Base-by-base conservation (phyloP, 305 asterid species). In the Fraxinus xanthoxyloides region DNA sequence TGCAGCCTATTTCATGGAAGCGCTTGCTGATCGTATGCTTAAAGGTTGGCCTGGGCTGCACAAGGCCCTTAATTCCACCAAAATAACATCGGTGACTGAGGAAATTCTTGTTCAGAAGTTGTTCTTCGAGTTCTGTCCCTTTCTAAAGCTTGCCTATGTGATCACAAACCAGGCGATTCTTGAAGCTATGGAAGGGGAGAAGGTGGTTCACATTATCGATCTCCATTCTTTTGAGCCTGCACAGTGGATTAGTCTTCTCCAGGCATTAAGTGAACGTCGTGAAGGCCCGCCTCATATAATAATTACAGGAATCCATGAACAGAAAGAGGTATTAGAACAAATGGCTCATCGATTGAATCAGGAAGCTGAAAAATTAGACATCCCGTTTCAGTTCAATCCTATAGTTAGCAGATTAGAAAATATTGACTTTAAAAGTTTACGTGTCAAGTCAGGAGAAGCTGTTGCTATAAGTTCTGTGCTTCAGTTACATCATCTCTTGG, bases 261-360 rank as follows among this genome's bases (percentile, higher is more conserved):
- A 81, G 80, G 90, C 83, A 0, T 35, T 92, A 2, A 84, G 89
- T 61, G 80, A 81, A 0, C 87, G 95, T 15, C 83, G 88, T 0
- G 95, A 91, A 82, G 97, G 97, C 26, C 92, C 93, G 0, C 97
- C 97, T 5, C 94, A 92, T 87, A 34, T 91, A 8, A 87, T 90
- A 74, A 91, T 92, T 21, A 91, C 92, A 0, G 95, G 97, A 0
- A 23, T 92, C 43, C 93, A 92, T 34, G 85, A 87, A 2, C 87
- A 80, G 43, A 91, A 86, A 69, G 90, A 72, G 82, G 92, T 90
- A 2, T 79, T 92, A 35, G 95, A 90, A 6, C 90, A 88, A 7
- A 84, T 91, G 88, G 91, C 88, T 19, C 85, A 73, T n/a, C 34
- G 76, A 2, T 82, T 91, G 78, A 87, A 82, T 3, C 90, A 86